Conservation (phyloP, 768 basidiomycete genomes). For the Cyathus striatus region DNA sequence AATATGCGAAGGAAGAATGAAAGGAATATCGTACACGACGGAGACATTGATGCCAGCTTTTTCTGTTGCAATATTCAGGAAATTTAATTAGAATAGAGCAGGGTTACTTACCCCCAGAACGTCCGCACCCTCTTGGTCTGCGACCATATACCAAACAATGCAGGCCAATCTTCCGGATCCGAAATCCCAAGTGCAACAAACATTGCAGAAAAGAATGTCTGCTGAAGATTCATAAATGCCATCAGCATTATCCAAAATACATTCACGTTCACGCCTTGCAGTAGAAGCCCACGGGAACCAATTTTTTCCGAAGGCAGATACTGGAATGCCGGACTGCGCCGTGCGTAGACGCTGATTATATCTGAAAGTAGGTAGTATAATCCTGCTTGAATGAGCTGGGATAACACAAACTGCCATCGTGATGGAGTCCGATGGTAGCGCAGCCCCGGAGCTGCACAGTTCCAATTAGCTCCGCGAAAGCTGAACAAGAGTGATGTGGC, state of each 20-base stretch:
- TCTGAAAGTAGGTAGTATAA: neutral
- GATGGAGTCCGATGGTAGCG: neutral
- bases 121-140: slow-evolving; percentile 24
- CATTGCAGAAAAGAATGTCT: slow-evolving; percentile 1
- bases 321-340: slow-evolving; percentile 1
- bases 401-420: slow-evolving; percentile 3
- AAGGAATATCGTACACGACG: slow-evolving; percentile 14
- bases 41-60: slow-evolving; percentile 24
- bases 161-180: slow-evolving; percentile 19
- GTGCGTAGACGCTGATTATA: neutral
- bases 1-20: neutral
- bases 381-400: neutral
- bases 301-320: neutral
- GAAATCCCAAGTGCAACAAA: slow-evolving; percentile 9
- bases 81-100: neutral
- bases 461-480: slow-evolving; percentile 8
- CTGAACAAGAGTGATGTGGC: slow-evolving; percentile 1
- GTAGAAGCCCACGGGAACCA: slow-evolving; percentile 1
- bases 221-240: neutral
- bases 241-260: slow-evolving; percentile 1
- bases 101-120: slow-evolving; percentile 28
- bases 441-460: slow-evolving; percentile 5
- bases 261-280: slow-evolving; percentile 5
- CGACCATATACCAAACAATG: slow-evolving; percentile 18
- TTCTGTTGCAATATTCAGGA: slow-evolving; percentile 9